A percentile compares a stretch with the other conserved stretches of the same genome.
Conservation (phyloP, 306 rosid genomes). For the Hippophae gyantsensis region DNA sequence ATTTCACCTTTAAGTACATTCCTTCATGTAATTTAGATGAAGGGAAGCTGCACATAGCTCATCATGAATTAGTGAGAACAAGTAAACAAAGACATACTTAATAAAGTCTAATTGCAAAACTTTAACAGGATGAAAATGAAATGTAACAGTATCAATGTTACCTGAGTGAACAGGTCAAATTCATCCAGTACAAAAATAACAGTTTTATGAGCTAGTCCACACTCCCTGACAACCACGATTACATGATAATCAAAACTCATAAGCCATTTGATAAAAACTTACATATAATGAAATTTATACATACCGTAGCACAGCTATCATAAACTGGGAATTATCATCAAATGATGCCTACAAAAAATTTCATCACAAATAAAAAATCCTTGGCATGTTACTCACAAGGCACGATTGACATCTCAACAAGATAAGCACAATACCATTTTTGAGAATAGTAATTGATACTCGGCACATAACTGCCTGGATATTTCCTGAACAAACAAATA, state of each 20-base stretch:
- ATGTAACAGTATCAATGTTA: constrained; percentile 9
- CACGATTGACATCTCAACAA: constrained; percentile 1
- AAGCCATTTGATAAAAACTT: constrained; percentile 1
- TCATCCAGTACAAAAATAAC: constrained; percentile 75
- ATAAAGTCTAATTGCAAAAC: constrained; percentile 11
- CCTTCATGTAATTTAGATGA: too few relatives aligned
- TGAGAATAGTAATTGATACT: constrained; percentile 68
- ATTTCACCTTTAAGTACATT: too few relatives aligned
- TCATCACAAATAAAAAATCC: constrained; percentile 17
- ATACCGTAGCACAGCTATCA: constrained; percentile 82
- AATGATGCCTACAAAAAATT: constrained; percentile 64
- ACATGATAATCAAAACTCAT: constrained; percentile 15
- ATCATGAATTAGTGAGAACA: background rate
- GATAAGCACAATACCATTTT: constrained; percentile 54
- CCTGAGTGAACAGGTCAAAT: constrained; percentile 94
- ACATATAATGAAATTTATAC: constrained; percentile 22
- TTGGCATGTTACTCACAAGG: constrained; percentile 3
- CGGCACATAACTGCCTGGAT: constrained; percentile 80
- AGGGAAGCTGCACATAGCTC: too few relatives aligned
- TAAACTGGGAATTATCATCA: constrained; percentile 89
- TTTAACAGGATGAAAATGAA: constrained; percentile 15
- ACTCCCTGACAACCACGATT: constrained; percentile 56
- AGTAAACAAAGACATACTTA: background rate
- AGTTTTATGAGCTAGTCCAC: constrained; percentile 89
- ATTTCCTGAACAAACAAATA: constrained; percentile 64